These are phyloP conservation scores for Trichosanthes cucumerina DNA, from an alignment of 306 rosid genomes.

Conservation along the genomic window DNA sequence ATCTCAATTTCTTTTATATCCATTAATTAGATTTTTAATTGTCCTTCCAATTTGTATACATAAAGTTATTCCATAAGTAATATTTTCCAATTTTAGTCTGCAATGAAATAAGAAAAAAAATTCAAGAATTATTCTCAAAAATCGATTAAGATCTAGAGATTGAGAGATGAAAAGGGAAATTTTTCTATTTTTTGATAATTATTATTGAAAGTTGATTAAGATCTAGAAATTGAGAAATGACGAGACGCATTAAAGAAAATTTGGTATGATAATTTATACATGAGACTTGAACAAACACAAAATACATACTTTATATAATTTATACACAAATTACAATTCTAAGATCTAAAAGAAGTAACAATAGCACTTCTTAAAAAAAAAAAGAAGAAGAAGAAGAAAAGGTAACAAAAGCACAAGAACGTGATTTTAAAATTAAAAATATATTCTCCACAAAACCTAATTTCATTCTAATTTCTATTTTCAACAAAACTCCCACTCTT, in stretches of 20 bases:
- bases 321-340: neutral
- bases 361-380: neutral
- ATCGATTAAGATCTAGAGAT: neutral
- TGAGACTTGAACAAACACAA: neutral
- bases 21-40: too few species aligned
- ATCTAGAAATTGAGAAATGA: neutral
- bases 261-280: neutral
- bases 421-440: neutral
- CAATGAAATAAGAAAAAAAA: too few species aligned
- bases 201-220: neutral
- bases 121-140: neutral
- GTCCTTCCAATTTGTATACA: too few species aligned
- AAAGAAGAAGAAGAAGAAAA: neutral
- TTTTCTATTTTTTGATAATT: neutral
- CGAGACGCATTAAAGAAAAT: neutral
- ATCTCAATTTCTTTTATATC: neutral
- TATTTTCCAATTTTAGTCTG: too few species aligned
- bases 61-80: too few species aligned
- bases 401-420: neutral
- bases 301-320: neutral
- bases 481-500: neutral
- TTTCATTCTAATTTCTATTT: neutral
- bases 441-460: constrained; percentile 1
- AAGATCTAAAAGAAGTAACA: neutral
- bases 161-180: too few species aligned